Evolutionary conservation across 805 yeast species (phyloP).

Genomic region (Spathaspora sp.): DNA sequence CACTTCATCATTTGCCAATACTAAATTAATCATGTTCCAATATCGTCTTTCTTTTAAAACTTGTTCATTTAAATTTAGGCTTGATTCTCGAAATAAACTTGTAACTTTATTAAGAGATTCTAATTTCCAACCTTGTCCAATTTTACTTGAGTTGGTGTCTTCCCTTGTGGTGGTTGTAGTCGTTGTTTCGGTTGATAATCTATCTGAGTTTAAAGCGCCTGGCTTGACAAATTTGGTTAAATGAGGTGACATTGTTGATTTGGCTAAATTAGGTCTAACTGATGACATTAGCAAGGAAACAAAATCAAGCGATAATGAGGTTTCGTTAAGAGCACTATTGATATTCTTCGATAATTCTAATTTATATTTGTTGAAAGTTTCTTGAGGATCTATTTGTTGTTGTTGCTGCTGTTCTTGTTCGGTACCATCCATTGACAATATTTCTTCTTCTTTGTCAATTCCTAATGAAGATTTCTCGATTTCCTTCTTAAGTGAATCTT

Average conservation of each 20-base stretch:
- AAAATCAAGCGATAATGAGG: constrained; percentile 83
- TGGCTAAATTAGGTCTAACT: constrained; percentile 80
- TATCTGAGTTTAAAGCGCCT: constrained; percentile 63
- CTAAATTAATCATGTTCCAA: constrained; percentile 55
- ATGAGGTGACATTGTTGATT: constrained; percentile 84
- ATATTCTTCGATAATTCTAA: constrained; percentile 50
- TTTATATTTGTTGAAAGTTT: constrained; percentile 47
- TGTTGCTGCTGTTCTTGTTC: constrained; percentile 2
- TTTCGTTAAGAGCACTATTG: constrained; percentile 76
- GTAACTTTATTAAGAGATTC: constrained; percentile 61
- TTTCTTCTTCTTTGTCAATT: constrained; percentile 1
- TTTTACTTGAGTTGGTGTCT: constrained; percentile 27
- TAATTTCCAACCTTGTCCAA: constrained; percentile 82
- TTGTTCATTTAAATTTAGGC: constrained; percentile 49
- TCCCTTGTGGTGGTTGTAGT: constrained; percentile 7
- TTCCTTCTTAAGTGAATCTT: constrained; percentile 48
- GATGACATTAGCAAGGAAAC: constrained; percentile 79
- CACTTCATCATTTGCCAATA: constrained; percentile 50
- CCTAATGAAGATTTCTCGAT: constrained; percentile 20
- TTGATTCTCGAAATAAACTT: constrained; percentile 46
- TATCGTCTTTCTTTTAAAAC: constrained; percentile 60
- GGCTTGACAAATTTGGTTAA: constrained; percentile 68
- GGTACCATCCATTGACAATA: constrained; percentile 8
- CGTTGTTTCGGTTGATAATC: constrained; percentile 20
- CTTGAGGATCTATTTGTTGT: constrained; percentile 19